Base-by-base conservation (phyloP, 139 green algal species). In the Chlorella vulgaris region DNA sequence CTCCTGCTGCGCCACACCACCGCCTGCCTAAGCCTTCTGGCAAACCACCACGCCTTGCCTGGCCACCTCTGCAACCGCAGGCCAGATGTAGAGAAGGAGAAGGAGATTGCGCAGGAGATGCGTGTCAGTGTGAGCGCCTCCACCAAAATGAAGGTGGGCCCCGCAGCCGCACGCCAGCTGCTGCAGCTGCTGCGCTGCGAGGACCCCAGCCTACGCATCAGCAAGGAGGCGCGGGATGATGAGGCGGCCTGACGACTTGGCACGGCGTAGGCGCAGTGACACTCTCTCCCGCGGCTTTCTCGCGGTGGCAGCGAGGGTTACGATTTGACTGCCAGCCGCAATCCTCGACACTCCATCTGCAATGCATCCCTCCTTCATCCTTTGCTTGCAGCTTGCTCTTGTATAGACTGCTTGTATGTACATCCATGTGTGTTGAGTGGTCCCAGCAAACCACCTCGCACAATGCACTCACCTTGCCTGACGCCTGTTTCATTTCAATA, bases 41-140 rank as follows among this genome's bases (percentile, higher is more conserved):
- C n/a, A n/a, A n/a, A n/a, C n/a, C n/a, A n/a, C n/a, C n/a, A n/a
- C n/a, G n/a, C n/a, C n/a, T n/a, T n/a, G n/a, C n/a, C n/a, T 35
- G 61, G 10, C 28, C 53, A 22, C 31, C 29, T 50, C 29, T 47
- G 2, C 36, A 5, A 19, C 8, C 24, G 13, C 33, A 78, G 58
- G 40, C 66, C 47, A 4, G 69, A 51, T 13, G 63, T 73, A 1
- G 84, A 93, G 83, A 69, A 74, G 36, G 71, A 43, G 38, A 86
- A 89, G 74, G 87, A 91, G 43, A 53, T 92, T 50, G 87, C 91
- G 69, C 42, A 29, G 81, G 61, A n/a, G 38, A 80, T 90, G 65
- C 80, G 88, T 0, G 42, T 63, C 8, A 87, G 88, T 0, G 42
- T 63, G 15, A 87, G 91, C 63, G 88, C 42, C 21, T 51, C n/a